Evolutionary conservation across 2,329 filamentous ascomycete genomes (phyloP), one percentile per base, ranked within the genome.

Genomic region (Chaetomiaceae sp.): DNA sequence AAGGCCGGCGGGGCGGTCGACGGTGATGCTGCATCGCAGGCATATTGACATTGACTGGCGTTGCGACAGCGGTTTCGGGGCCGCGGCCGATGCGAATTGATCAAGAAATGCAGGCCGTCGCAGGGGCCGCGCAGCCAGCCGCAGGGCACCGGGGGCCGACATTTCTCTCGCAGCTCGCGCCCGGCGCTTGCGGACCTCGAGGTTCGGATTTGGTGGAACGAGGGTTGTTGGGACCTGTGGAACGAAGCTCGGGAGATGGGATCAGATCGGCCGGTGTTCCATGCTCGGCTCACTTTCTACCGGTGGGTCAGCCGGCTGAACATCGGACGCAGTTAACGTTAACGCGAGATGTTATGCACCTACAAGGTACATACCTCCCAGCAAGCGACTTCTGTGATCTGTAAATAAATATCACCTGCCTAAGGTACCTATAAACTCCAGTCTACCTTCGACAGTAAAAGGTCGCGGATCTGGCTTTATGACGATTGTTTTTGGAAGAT

Each of bases 1-100:
- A 33, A 37, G n/a, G 23, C 27, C 21, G 23, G 14, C 7, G 30
- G 7, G 50, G 41, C 56, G 54, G 21, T 39, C 19, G 23, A 45
- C 40, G 30, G 33, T 30, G 25, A 51, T 31, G 50, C 50, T 59
- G 51, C 61, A 68, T 41, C 56, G 62, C 25, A 63, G 60, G 34
- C 64, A 68, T 62, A 61, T 58, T 30, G 63, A 54, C 19, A 50
- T 58, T 30, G 63, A 54, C 19, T 50, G 21, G 31, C 41, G 34
- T 14, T 40, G 23, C 7, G 40, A 21, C n/a, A 23, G 17, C 1
- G 34, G 31, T 35, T 21, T 51, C 7, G 37, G 35, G 13, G 45
- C 40, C n/a, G 50, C 38, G 8, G 43, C 42, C 4, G 42, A 17
- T 8, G 34, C 44, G 35, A 59, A 39, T 43, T 54, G 55, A 45